Evolutionary conservation across 345 rosid genomes (phyloP), one percentile per base, ranked within the genome.

Genomic region (Litchi chinensis): DNA sequence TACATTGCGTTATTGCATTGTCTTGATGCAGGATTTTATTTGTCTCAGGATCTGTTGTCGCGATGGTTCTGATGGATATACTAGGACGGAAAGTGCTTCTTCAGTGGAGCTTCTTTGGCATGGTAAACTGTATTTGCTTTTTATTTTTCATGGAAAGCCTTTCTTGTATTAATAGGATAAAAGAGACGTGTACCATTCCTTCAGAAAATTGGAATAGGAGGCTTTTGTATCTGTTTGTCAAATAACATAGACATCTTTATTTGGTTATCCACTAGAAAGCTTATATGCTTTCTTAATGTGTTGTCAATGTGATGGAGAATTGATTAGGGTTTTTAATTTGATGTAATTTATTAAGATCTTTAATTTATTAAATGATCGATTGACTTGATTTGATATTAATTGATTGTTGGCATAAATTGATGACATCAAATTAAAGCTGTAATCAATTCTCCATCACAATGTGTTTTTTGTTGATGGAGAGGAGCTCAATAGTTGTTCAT

Each of bases 11-110:
- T 63, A 10, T 76, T 80, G 60, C 71, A 71, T 18, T 24, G n/a
- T 50, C 59, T 21, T 76, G 72, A 67, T 54, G 50, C 19, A 8
- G 40, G 5, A 71, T 64, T 66, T 76, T 54, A 60, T 44, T 73
- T 57, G 46, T 83, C 65, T 57, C 85, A 96, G 99, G 98, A 80
- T 96, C 99, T 73, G 2, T 91, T 69, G 15, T 88, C 37, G 99
- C 99, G 5, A 96, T 96, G 99, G 64, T 82, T 83, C 86, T 94
- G 86, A 96, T 96, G 99, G 99, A 96, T 87, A 96, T 85, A 85
- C 82, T 94, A 70, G 97, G 97, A 85, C 89, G 97, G 87, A 93
- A 86, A 76, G 81, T 86, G 81, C 92, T 93, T 60, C 95, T 93
- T 19, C 85, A 89, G 16, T 88, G 94, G 97, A 93, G 97, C 85